Evolutionary conservation across 306 rosid genomes (phyloP).

Genomic region (Dalbergia cultrata): DNA sequence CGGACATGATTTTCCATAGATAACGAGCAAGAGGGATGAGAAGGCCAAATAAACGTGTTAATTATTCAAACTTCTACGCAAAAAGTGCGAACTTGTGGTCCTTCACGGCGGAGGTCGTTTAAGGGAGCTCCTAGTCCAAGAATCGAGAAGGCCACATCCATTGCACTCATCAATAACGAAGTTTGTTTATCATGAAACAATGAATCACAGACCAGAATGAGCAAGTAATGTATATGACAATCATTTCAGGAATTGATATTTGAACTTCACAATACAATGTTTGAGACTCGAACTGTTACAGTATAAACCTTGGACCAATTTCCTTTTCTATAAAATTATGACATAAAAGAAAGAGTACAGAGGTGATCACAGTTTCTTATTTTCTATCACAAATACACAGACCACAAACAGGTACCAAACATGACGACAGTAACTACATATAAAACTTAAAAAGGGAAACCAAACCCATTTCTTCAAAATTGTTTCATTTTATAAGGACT

Average conservation of each 20-base stretch:
- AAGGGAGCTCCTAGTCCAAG: slow-evolving; percentile 20
- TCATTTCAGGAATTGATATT: slow-evolving; percentile 58
- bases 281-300: slow-evolving; percentile 74
- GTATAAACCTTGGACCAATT: slow-evolving; percentile 81
- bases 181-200: slow-evolving; percentile 16
- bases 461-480: slow-evolving; percentile 82
- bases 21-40: slow-evolving; percentile 32
- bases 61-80: neutral
- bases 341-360: slow-evolving; percentile 62
- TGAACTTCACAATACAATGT: slow-evolving; percentile 80
- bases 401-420: slow-evolving; percentile 77
- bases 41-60: slow-evolving; percentile 15
- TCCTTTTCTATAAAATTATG: slow-evolving; percentile 72
- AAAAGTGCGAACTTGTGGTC: slow-evolving; percentile 46
- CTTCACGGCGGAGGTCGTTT: slow-evolving; percentile 21
- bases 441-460: slow-evolving; percentile 54
- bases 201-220: slow-evolving; percentile 41
- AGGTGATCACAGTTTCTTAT: slow-evolving; percentile 66
- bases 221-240: slow-evolving; percentile 55
- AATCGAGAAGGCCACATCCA: slow-evolving; percentile 35
- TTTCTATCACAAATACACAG: slow-evolving; percentile 83
- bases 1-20: slow-evolving; percentile 13
- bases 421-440: slow-evolving; percentile 57
- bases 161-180: neutral
- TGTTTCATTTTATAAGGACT: slow-evolving; percentile 62